Evolutionary conservation across 164 flowering plant species (phyloP), one percentile per base, ranked within the genome.

Genomic region (Umbellularia californica): DNA sequence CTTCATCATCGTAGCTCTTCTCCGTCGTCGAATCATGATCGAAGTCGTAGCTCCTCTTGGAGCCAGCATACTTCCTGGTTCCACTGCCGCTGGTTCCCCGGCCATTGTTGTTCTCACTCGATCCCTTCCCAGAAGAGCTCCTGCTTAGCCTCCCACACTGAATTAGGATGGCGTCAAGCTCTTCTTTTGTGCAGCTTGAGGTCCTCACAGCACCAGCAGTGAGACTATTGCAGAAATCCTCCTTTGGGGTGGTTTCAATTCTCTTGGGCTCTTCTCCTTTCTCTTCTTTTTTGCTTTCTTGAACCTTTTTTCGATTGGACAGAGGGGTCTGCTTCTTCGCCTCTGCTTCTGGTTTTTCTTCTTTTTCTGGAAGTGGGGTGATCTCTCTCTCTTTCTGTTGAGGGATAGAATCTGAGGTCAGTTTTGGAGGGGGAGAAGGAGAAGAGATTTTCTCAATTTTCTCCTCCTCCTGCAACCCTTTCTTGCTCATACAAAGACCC

Each of bases 61-160:
- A 90, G 1, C 98, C 97, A 2, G 92, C 84, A 79, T 90, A 90
- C 79, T 81, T 92, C 73, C 84, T 81, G 17, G 82, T 75, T 24
- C 74, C 71, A 30, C 58, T 66, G 50, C 73, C 50, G 50, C 75
- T 50, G 25, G 27, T 50, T n/a, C 65, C 50, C 11, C 71, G 72
- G 41, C 23, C 23, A 15, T 51, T 64, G 65, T 51, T 64, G 65
- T 63, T 70, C 30, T 69, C 69, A 19, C 69, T 60, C 27, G 47
- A 28, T 58, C 74, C 5, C 69, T 86, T 89, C 1, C 89, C 91
- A 24, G 97, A 90, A 2, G 98, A 93, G 85, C 93, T 91, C 15
- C 96, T 79, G 84, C 98, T 94, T 4, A 96, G 90, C 80, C 97
- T 73, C 11, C 99, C 99, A 33, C 98, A 96, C 77, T 94, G 98